Percentiles rank a stretch among this genome's conserved stretches.
phyloP scores from a whole-genome alignment of 768 basidiomycete genomes.

The Auriscalpium vulgare region DNA sequence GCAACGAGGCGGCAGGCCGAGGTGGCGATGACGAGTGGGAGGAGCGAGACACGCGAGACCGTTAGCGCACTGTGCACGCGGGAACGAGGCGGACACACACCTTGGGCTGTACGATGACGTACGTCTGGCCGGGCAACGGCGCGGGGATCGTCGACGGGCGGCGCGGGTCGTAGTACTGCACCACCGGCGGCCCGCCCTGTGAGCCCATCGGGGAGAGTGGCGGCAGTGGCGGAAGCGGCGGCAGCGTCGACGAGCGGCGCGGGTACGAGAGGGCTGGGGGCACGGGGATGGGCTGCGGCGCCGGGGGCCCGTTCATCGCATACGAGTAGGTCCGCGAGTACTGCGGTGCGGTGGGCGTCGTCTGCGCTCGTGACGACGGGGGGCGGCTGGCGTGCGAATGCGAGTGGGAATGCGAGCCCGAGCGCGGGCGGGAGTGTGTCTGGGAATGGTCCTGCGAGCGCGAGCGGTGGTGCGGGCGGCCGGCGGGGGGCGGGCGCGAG shows the following conservation, averaged over 20 bases:
- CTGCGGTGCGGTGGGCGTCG: conserved; percentile 4
- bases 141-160: conserved; percentile 11
- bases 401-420: conserved; percentile 7
- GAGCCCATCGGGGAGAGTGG: not conserved
- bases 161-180: not conserved
- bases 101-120: conserved; percentile 20
- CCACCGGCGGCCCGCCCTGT: not conserved
- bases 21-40: too few species aligned
- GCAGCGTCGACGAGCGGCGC: not conserved
- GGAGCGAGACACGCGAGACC: not conserved
- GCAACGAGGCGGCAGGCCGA: too few species aligned
- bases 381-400: conserved; percentile 4
- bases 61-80: not conserved
- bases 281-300: conserved; percentile 7
- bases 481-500: not conserved
- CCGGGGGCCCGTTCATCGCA: conserved; percentile 4
- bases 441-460: not conserved
- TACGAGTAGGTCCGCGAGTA: conserved; percentile 1
- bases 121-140: conserved; percentile 18
- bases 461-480: not conserved
- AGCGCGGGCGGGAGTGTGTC: conserved; percentile 1
- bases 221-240: not conserved
- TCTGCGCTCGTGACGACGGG: conserved; percentile 11
- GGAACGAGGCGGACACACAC: not conserved
- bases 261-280: conserved; percentile 4